Base-by-base conservation (phyloP, 495 filamentous ascomycete species). In the Talaromyces liani region DNA sequence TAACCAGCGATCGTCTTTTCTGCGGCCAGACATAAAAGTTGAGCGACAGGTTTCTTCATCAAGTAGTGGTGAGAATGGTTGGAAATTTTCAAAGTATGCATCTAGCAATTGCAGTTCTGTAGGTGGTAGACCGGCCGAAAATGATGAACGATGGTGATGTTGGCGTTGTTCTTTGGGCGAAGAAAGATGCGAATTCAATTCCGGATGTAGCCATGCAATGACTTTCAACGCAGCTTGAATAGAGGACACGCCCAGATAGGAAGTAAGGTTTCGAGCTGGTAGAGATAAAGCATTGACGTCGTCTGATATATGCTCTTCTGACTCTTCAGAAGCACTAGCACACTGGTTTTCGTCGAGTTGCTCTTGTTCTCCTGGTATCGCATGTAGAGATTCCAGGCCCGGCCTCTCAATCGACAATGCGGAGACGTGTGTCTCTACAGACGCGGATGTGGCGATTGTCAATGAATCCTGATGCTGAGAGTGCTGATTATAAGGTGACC, bases 251-350 rank as follows among this genome's bases (percentile, higher is more conserved):
- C 90, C 90, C 1, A 93, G 78, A 66, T 92, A 93, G 9, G 90
- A 92, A 8, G 88, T 85, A 63, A 88, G 84, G 8, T 85, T 80
- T 67, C 88, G 83, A 4, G 88, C 79, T 3, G 88, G 86, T 41
- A 93, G 80, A n/a, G 88, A 91, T 1, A 92, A 75, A 0, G 87
- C 88, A 70, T 92, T 92, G 57, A 93, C 88, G 72, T 93, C 90
- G 71, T 93, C 90, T 0, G 88, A 86, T 64, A 92, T 87, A 58
- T 79, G 82, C 31, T 88, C 86, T 54, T 90, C 81, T 24, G 82
- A 74, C 61, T 87, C 53, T 56, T 56, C 53, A 1, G 59, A 60
- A 58, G 61, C 67, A 57, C 63, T 67, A 20, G 67, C 53, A 61
- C 65, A 60, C 9, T 70, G 70, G 14, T 64, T 66, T 20, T 61